Percentiles rank a stretch among this genome's conserved stretches.
phyloP scores from a whole-genome alignment of 2,329 filamentous ascomycete species.

The Chrysoporthe deuterocubensis region DNA sequence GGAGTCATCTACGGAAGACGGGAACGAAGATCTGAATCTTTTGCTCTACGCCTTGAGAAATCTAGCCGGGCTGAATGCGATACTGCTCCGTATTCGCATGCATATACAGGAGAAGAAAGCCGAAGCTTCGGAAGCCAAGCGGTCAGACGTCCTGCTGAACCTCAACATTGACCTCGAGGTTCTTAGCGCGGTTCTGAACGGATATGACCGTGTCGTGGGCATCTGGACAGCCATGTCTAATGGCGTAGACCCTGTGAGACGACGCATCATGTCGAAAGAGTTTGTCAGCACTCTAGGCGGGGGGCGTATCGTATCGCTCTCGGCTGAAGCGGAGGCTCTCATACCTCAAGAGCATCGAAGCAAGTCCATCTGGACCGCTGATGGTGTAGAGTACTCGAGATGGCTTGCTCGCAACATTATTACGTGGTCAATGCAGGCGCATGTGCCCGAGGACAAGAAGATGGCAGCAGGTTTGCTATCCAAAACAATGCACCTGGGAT shows the following conservation, averaged over 20 bases:
- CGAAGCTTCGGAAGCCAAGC: slow-evolving; percentile 42
- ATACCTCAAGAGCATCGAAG: slow-evolving; percentile 43
- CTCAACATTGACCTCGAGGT: slow-evolving; percentile 50
- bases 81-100: slow-evolving; percentile 69
- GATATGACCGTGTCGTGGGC: slow-evolving; percentile 40
- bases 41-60: slow-evolving; percentile 72
- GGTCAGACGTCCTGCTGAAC: slow-evolving; percentile 49
- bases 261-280: slow-evolving; percentile 46
- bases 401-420: slow-evolving; percentile 74
- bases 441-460: slow-evolving; percentile 41
- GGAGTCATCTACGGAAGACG: slow-evolving; percentile 42
- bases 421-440: slow-evolving; percentile 43
- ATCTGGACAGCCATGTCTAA: slow-evolving; percentile 44
- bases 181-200: slow-evolving; percentile 46
- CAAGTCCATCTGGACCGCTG: slow-evolving; percentile 61
- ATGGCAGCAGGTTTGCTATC: slow-evolving; percentile 54
- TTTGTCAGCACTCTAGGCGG: slow-evolving; percentile 52
- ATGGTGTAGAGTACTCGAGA: slow-evolving; percentile 65
- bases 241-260: slow-evolving; percentile 30
- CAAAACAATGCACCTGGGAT: slow-evolving; percentile 71
- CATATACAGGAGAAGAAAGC: slow-evolving; percentile 58
- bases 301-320: slow-evolving; percentile 54
- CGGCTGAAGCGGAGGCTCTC: slow-evolving; percentile 59
- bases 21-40: slow-evolving; percentile 45
- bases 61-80: slow-evolving; percentile 76